Conservation (phyloP, 164 flowering plant genomes). For the Cinnamomum micranthum region DNA sequence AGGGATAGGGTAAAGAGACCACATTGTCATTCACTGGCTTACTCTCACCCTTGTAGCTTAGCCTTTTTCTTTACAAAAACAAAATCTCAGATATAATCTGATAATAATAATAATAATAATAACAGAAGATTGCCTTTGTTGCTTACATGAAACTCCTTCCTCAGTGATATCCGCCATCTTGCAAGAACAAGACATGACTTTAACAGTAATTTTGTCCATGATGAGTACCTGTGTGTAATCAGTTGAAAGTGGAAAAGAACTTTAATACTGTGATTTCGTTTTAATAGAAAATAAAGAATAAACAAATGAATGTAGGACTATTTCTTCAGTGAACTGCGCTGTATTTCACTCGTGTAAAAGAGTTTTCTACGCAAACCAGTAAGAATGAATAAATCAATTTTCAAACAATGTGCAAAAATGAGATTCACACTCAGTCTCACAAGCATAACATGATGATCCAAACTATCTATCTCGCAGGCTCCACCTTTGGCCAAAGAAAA, state of each 20-base stretch:
- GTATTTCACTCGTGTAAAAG: not conserved
- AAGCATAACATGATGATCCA: no score
- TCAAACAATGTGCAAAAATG: not conserved
- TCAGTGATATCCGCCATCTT: slow-evolving; percentile 98
- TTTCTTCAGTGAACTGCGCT: not conserved
- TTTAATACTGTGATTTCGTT: no score
- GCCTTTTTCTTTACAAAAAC: no score
- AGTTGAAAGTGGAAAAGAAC: slow-evolving; percentile 3
- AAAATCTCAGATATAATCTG: no score
- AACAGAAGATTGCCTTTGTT: not conserved
- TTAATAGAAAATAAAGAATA: no score
- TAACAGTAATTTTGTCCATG: slow-evolving; percentile 95
- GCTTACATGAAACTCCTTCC: slow-evolving; percentile 95
- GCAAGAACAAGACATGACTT: slow-evolving; percentile 89
- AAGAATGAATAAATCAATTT: not conserved
- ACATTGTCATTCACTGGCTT: not conserved
- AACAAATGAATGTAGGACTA: no score
- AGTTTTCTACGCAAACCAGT: not conserved
- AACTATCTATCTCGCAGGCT: no score
- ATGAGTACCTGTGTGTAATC: slow-evolving; percentile 68
- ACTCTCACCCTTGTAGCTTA: not conserved
- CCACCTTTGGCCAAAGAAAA: no score
- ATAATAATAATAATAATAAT: not conserved
- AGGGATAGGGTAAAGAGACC: not conserved
- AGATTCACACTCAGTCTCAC: not conserved